phyloP scores from a whole-genome alignment of 2,329 filamentous ascomycete genomes.

The Penicillium sp. region DNA sequence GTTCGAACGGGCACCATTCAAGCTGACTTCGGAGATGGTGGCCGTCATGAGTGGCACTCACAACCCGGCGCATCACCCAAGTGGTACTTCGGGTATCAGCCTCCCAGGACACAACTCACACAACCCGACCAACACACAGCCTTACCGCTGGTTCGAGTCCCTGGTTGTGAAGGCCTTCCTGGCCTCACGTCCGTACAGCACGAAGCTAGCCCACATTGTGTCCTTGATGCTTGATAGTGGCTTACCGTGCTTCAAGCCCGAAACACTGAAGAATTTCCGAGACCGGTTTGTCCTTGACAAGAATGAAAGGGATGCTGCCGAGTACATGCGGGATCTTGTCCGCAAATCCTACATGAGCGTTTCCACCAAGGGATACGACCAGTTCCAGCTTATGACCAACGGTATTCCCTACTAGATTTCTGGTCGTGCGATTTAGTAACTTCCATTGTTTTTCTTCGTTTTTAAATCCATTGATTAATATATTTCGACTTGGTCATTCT shows the following conservation, averaged over 20 bases:
- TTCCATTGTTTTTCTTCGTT: too few species aligned
- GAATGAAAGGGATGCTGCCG: slow-evolving; percentile 88
- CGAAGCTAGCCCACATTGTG: slow-evolving; percentile 88
- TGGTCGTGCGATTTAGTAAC: background rate
- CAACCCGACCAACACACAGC: slow-evolving; percentile 71
- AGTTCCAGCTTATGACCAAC: slow-evolving; percentile 96
- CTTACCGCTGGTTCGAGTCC: slow-evolving; percentile 96
- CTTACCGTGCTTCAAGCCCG: slow-evolving; percentile 95
- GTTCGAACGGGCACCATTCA: slow-evolving; percentile 98
- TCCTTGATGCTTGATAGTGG: slow-evolving; percentile 95
- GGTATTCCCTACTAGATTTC: slow-evolving; percentile 89
- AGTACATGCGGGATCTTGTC: slow-evolving; percentile 88
- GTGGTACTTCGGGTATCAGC: slow-evolving; percentile 31
- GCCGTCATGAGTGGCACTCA: slow-evolving; percentile 91
- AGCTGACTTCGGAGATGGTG: slow-evolving; percentile 95
- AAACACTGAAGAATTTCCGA: slow-evolving; percentile 89
- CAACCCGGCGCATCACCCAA: slow-evolving; percentile 31
- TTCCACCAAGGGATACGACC: slow-evolving; percentile 93
- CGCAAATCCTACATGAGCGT: slow-evolving; percentile 89
- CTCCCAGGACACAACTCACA: slow-evolving; percentile 39
- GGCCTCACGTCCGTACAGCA: slow-evolving; percentile 80
- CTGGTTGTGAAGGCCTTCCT: slow-evolving; percentile 95
- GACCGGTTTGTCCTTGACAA: slow-evolving; percentile 92
- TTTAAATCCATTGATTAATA: too few species aligned
- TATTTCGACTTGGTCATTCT: too few species aligned